These are phyloP conservation scores for Syncephalastrum racemosum DNA, from an alignment of 371 early-diverging fungal species.

Conservation along the genomic window DNA sequence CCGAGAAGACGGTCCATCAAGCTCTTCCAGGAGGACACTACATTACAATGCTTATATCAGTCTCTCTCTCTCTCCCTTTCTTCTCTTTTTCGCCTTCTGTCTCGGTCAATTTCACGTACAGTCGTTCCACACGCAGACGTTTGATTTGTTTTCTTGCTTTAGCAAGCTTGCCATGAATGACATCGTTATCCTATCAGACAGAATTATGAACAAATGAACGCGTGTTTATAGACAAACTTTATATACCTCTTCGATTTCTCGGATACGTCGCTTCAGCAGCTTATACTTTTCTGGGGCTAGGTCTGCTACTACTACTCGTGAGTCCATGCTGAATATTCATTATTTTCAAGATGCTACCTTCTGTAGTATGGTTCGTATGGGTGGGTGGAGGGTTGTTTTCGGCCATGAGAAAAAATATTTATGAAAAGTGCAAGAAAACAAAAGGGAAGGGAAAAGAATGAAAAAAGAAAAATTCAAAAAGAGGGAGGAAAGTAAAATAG, in stretches of 20 bases:
- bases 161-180: slow-evolving; percentile 37
- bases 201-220: slow-evolving; percentile 1
- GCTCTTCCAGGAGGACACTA: slow-evolving; percentile 30
- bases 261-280: slow-evolving; percentile 59
- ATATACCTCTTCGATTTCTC: slow-evolving; percentile 61
- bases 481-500: too few relatives aligned
- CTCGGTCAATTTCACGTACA: slow-evolving; percentile 23
- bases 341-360: too few relatives aligned
- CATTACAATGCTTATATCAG: neutral
- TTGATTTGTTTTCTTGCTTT: slow-evolving; percentile 47
- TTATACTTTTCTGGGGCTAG: slow-evolving; percentile 39
- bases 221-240: neutral
- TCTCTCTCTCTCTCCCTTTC: neutral
- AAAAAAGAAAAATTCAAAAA: too few relatives aligned
- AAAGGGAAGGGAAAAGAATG: too few relatives aligned
- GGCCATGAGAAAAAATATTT: too few relatives aligned
- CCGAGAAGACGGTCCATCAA: slow-evolving; percentile 15
- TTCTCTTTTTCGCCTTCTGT: neutral
- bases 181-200: slow-evolving; percentile 46
- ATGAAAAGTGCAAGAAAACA: too few relatives aligned
- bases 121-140: slow-evolving; percentile 44
- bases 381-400: too few relatives aligned
- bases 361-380: too few relatives aligned
- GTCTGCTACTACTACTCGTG: too few relatives aligned
- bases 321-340: too few relatives aligned